Evolutionary conservation across 805 yeast genomes (phyloP).

Genomic region (Candida tallmaniae): DNA sequence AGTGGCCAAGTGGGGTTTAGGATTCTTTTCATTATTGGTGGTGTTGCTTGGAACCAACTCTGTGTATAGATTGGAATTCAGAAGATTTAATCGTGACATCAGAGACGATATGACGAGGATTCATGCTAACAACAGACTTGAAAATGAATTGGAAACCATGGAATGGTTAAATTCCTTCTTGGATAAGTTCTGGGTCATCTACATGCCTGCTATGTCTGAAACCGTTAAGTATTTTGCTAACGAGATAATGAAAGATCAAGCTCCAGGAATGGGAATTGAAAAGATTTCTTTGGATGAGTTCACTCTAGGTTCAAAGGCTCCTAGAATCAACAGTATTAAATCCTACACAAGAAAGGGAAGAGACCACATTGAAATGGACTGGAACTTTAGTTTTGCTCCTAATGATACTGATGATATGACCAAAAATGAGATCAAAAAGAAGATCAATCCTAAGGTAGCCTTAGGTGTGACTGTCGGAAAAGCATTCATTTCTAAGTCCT

Average conservation of each 20-base stretch:
- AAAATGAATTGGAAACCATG: slow-evolving; percentile 65
- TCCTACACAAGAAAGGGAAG: slow-evolving; percentile 68
- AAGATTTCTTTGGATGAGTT: slow-evolving; percentile 69
- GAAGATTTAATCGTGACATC: slow-evolving; percentile 69
- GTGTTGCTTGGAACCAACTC: slow-evolving; percentile 60
- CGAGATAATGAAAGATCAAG: slow-evolving; percentile 60
- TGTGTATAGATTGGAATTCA: slow-evolving; percentile 66
- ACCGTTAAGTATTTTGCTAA: slow-evolving; percentile 70
- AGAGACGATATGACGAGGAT: slow-evolving; percentile 73
- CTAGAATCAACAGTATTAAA: slow-evolving; percentile 65
- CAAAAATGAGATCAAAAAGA: slow-evolving; percentile 61
- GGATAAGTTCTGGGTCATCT: slow-evolving; percentile 81
- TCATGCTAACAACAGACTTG: slow-evolving; percentile 59
- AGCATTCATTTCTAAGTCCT: slow-evolving; percentile 67
- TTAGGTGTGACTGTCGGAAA: slow-evolving; percentile 79
- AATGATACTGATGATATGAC: slow-evolving; percentile 84
- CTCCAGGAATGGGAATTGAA: slow-evolving; percentile 82
- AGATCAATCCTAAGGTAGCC: slow-evolving; percentile 76
- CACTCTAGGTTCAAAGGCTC: slow-evolving; percentile 78
- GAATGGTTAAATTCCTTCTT: slow-evolving; percentile 76
- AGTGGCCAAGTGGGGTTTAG: slow-evolving; percentile 58
- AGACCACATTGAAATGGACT: slow-evolving; percentile 73
- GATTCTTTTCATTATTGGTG: slow-evolving; percentile 57
- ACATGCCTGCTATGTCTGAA: slow-evolving; percentile 81
- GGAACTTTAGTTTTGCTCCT: slow-evolving; percentile 79